Conservation (phyloP, 179 eudicot genomes). For the Camellia oleifera region DNA sequence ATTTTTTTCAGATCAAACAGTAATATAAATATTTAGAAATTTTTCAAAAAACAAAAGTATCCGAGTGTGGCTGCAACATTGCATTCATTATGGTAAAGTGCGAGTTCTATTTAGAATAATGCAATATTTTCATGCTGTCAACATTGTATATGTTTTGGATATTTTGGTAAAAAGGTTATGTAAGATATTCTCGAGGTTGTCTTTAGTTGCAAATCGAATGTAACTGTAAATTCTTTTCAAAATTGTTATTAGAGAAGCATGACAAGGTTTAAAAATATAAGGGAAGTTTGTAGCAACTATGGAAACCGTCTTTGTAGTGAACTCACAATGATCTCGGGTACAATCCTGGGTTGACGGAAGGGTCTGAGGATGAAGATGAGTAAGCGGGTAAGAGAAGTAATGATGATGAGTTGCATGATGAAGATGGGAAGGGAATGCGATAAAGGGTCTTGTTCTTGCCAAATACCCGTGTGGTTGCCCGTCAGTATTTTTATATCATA, state of each 20-base stretch:
- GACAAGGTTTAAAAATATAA: not conserved
- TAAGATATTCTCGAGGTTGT: no score
- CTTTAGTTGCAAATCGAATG: no score
- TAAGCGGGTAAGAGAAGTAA: slow-evolving; percentile 33
- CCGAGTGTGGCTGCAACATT: no score
- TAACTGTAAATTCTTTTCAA: not conserved
- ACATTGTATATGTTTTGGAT: no score
- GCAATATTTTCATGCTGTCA: no score
- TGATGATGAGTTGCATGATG: slow-evolving; percentile 43
- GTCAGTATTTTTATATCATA: slow-evolving; percentile 23
- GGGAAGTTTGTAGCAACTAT: not conserved
- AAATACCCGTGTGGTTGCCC: slow-evolving; percentile 26
- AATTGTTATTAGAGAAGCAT: not conserved
- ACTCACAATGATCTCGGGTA: slow-evolving; percentile 52
- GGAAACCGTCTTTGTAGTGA: not conserved
- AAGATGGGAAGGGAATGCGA: slow-evolving; percentile 36
- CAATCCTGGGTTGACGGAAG: slow-evolving; percentile 50
- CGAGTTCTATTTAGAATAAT: no score
- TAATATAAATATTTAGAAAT: no score
- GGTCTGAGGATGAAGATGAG: slow-evolving; percentile 28
- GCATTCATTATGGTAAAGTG: no score
- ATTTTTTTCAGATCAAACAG: no score
- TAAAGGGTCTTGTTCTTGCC: slow-evolving; percentile 42
- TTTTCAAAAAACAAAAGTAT: no score
- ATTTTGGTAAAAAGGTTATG: no score